phyloP scores from a whole-genome alignment of 2,329 filamentous ascomycete species.

The Tolypocladium cylindrosporum region DNA sequence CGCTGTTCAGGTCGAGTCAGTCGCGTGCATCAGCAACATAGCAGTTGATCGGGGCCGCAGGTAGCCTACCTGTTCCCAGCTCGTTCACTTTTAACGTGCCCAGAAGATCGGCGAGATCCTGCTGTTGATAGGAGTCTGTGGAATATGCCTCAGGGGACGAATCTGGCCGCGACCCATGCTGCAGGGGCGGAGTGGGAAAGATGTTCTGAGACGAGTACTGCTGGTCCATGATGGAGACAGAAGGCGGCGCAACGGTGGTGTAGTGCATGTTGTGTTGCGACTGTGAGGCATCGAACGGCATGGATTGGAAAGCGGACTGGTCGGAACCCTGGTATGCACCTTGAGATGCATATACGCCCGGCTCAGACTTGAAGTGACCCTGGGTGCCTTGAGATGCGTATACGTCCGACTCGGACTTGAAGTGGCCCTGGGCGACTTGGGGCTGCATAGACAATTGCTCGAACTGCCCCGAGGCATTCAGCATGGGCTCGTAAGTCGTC shows the following conservation, averaged over 20 bases:
- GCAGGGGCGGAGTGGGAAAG: slow-evolving; percentile 42
- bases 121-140: slow-evolving; percentile 55
- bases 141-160: slow-evolving; percentile 42
- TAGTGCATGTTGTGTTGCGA: slow-evolving; percentile 42
- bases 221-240: slow-evolving; percentile 40
- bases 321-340: slow-evolving; percentile 36
- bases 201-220: slow-evolving; percentile 37
- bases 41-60: not conserved
- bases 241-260: slow-evolving; percentile 37
- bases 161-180: slow-evolving; percentile 17
- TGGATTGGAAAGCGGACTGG: slow-evolving; percentile 32
- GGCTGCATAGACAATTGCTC: slow-evolving; percentile 45
- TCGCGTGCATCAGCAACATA: not conserved
- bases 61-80: slow-evolving; percentile 63
- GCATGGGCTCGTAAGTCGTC: slow-evolving; percentile 21
- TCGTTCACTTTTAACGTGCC: slow-evolving; percentile 83
- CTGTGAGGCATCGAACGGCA: slow-evolving; percentile 35
- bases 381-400: slow-evolving; percentile 36
- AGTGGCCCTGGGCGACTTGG: slow-evolving; percentile 24
- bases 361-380: slow-evolving; percentile 25
- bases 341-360: slow-evolving; percentile 38
- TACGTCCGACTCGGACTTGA: slow-evolving; percentile 30
- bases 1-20: slow-evolving; percentile 36
- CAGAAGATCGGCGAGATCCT: slow-evolving; percentile 69
- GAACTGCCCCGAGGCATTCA: slow-evolving; percentile 21